A percentile compares a stretch with the other conserved stretches of the same genome.
Evolutionary conservation across 2,329 filamentous ascomycete species (phyloP).

Genomic region (Boeremia lycopersici): DNA sequence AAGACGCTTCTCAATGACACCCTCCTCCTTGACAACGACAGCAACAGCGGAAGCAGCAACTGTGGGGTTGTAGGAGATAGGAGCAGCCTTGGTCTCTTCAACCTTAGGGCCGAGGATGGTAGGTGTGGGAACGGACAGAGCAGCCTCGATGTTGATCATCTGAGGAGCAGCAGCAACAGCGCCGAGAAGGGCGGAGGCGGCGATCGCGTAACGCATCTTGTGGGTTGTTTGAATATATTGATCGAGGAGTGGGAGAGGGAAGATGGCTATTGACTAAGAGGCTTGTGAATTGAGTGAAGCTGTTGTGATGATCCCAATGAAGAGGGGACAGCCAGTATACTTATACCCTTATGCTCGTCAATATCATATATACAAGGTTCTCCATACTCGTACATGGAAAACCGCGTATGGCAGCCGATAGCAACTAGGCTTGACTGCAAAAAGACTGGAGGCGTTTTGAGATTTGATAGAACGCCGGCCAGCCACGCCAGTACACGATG

Average conservation of each 20-base stretch:
- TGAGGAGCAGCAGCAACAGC: conserved; percentile 31
- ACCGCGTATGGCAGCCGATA: conserved; percentile 18
- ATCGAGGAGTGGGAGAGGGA: conserved; percentile 6
- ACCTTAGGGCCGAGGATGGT: conserved; percentile 36
- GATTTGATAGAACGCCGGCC: conserved; percentile 11
- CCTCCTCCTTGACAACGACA: conserved; percentile 12
- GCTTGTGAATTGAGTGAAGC: conserved; percentile 3
- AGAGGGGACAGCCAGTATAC: conserved; percentile 20
- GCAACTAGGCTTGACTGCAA: conserved; percentile 7
- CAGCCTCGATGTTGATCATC: conserved; percentile 47
- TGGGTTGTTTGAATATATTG: neutral
- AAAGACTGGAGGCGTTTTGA: conserved; percentile 6
- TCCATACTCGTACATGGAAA: neutral
- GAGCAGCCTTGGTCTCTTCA: conserved; percentile 31
- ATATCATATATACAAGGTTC: neutral
- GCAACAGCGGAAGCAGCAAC: conserved; percentile 32
- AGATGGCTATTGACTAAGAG: conserved; percentile 10
- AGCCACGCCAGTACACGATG: conserved; percentile 21
- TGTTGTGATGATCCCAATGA: conserved; percentile 18
- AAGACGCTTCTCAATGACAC: conserved; percentile 10
- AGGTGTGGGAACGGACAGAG: conserved; percentile 39
- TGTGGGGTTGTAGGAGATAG: conserved; percentile 35
- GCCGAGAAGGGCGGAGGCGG: conserved; percentile 26
- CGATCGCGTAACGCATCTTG: conserved; percentile 33
- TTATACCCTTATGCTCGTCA: conserved; percentile 11